These are phyloP conservation scores for Mycena amicta DNA, from an alignment of 768 basidiomycete genomes.

Conservation along the genomic window DNA sequence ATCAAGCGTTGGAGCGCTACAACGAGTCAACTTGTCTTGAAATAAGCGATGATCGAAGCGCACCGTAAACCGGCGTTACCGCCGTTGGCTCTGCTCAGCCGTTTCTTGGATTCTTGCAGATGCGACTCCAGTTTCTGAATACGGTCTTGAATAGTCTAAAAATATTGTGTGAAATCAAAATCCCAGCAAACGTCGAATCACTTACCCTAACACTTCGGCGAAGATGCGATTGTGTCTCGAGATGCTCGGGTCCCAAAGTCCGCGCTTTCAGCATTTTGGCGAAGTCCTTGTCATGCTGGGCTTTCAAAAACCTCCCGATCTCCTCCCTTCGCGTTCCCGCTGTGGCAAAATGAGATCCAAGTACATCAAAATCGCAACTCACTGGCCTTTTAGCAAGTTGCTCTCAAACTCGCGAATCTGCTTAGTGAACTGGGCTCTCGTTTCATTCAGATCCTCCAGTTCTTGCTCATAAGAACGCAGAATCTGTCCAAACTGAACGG, in stretches of 20 bases:
- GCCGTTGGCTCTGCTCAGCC: conserved; percentile 59
- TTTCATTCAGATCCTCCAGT: conserved; percentile 48
- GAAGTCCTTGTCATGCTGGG: conserved; percentile 78
- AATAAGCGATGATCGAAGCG: conserved; percentile 24
- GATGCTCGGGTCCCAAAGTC: conserved; percentile 86
- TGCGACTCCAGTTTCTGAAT: conserved; percentile 80
- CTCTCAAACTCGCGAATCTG: conserved; percentile 60
- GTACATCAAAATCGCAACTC: not conserved
- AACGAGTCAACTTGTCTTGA: not conserved
- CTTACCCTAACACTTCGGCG: conserved; percentile 72
- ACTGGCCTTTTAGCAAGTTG: conserved; percentile 66
- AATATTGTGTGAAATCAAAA: no score
- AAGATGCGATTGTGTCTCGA: conserved; percentile 78
- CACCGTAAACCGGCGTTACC: conserved; percentile 68
- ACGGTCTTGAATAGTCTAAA: conserved; percentile 68
- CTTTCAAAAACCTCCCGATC: conserved; percentile 75
- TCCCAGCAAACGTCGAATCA: no score
- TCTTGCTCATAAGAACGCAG: conserved; percentile 55
- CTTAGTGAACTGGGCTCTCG: conserved; percentile 42
- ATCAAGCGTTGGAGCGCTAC: conserved; percentile 82
- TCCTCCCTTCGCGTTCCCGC: conserved; percentile 85
- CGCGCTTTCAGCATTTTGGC: conserved; percentile 71
- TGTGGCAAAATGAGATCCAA: conserved; percentile 32
- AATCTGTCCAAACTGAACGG: conserved; percentile 51
- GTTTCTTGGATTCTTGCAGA: conserved; percentile 70